phyloP scores from a whole-genome alignment of 495 filamentous ascomycete species.

The Evernia prunastri region DNA sequence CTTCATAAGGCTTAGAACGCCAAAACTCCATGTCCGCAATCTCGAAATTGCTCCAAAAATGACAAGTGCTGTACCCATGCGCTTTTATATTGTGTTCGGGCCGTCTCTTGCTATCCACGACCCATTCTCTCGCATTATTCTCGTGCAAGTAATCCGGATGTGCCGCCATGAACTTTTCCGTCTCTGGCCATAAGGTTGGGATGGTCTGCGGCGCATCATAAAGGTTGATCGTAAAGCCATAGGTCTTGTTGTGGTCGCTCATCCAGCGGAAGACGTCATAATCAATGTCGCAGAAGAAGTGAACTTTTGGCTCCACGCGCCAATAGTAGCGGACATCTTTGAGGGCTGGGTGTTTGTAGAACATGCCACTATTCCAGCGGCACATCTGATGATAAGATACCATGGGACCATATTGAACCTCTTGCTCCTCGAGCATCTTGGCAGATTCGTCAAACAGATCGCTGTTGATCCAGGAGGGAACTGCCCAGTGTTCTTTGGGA shows the following conservation, averaged over 20 bases:
- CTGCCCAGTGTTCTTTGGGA: slow-evolving; percentile 89
- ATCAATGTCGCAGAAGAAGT: slow-evolving; percentile 98
- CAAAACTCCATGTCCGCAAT: slow-evolving; percentile 95
- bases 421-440: slow-evolving; percentile 71
- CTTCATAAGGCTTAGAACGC: slow-evolving; percentile 82
- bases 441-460: slow-evolving; percentile 80
- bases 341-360: slow-evolving; percentile 93
- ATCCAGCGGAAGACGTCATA: slow-evolving; percentile 99
- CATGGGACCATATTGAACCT: slow-evolving; percentile 82
- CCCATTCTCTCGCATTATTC: slow-evolving; percentile 82
- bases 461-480: slow-evolving; percentile 85
- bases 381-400: slow-evolving; percentile 99
- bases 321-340: slow-evolving; percentile 84
- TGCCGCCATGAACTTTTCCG: slow-evolving; percentile 74
- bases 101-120: slow-evolving; percentile 68
- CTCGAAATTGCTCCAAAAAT: slow-evolving; percentile 99
- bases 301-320: slow-evolving; percentile 97
- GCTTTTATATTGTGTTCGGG: slow-evolving; percentile 66
- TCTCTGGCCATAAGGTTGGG: slow-evolving; percentile 90
- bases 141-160: slow-evolving; percentile 75
- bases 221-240: slow-evolving; percentile 97
- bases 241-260: slow-evolving; percentile 95
- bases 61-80: slow-evolving; percentile 96
- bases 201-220: slow-evolving; percentile 87
- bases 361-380: slow-evolving; percentile 96